These are phyloP conservation scores for Volvox reticuliferus DNA, from an alignment of 139 green algal species.

Conservation along the genomic window DNA sequence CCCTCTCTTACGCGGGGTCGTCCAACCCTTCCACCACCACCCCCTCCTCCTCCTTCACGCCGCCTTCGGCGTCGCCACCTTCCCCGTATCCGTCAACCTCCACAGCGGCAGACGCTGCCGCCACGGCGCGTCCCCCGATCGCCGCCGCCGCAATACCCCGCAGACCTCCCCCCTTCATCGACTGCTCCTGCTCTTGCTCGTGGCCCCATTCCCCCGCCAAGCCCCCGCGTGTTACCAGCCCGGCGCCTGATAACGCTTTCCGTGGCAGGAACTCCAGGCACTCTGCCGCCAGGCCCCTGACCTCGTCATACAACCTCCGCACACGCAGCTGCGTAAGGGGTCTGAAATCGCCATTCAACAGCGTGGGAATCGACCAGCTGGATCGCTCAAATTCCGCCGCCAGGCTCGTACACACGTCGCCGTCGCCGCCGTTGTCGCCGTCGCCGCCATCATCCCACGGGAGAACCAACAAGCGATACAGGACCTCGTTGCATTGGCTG, in stretches of 20 bases:
- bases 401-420: neutral
- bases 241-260: neutral
- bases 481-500: slow-evolving; percentile 31
- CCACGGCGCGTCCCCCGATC: neutral
- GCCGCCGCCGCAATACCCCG: neutral
- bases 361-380: slow-evolving; percentile 16
- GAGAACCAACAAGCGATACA: slow-evolving; percentile 23
- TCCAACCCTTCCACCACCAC: neutral
- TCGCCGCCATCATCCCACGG: neutral
- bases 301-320: slow-evolving; percentile 38
- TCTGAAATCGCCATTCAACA: neutral
- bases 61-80: neutral
- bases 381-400: slow-evolving; percentile 10
- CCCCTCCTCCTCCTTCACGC: neutral
- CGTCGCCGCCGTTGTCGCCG: neutral
- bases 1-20: neutral
- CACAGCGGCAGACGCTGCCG: neutral
- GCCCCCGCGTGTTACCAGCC: neutral
- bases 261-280: neutral
- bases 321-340: slow-evolving; percentile 21
- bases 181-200: neutral
- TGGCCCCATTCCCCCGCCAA: neutral
- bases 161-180: neutral
- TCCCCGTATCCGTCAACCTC: neutral
- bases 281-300: neutral